Evolutionary conservation across 169 alveolate genomes (phyloP), one percentile per base, ranked within the genome.

Genomic region (Cryptosporidium felis): DNA sequence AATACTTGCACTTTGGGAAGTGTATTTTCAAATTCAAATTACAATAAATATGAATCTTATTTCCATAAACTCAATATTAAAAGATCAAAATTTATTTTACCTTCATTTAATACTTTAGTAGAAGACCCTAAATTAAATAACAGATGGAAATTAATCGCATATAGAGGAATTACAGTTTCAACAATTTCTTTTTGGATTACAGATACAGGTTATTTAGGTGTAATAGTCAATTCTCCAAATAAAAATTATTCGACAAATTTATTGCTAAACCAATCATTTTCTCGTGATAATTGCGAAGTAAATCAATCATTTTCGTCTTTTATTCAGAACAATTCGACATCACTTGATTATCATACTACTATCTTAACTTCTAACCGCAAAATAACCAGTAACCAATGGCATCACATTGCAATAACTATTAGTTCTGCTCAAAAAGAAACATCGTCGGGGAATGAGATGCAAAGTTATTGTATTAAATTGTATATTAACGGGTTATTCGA

Each of bases 161-260:
- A 42, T 44, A 63, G 80, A 12, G 80, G 80, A 44, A 16, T 63
- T 23, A 42, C 80, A 5, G 60, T 63, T 63, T 40, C 80, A 41
- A 63, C 80, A 0, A 40, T 63, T 63, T 63, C 80, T 23, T 63
- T 63, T 42, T 63, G 80, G 80, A 63, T 63, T 5, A 63, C 80
- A 16, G 80, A 63, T 9, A 6, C 5, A n/a, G 80, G 80, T 6
- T 26, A 44, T 21, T 63, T 63, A 44, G 80, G 45, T 44, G 30
- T 63, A n/a, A 63, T 63, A 63, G 28, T 63, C 28, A 63, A 63
- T 23, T 63, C 80, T 4, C 80, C 80, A 26, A 42, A 63, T 23
- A 63, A 45, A 40, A 40, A 63, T 23, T 63, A 63, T 44, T 42
- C 80, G 4, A 26, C 5, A 18, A 63, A 44, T 63, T 23, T 63